Percentiles rank a stretch among this genome's conserved stretches.
These are phyloP conservation scores for Kodamaea neixiangensis DNA, from an alignment of 805 yeast species.

Conservation along the genomic window DNA sequence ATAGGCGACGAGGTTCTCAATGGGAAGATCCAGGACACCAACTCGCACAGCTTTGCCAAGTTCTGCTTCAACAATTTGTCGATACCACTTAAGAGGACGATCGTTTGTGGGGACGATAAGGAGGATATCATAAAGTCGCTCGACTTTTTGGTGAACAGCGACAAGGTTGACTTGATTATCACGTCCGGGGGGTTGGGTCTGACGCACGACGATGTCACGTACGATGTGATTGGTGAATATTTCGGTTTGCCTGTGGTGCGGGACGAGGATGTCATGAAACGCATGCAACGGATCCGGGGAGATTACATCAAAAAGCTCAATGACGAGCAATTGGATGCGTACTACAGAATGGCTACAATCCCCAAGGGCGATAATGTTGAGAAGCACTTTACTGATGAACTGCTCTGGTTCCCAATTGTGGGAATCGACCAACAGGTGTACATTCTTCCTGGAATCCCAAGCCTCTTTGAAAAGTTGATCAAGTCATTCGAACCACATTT, in stretches of 20 bases:
- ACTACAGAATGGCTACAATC: constrained; percentile 76
- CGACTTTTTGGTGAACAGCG: constrained; percentile 39
- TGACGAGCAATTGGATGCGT: constrained; percentile 55
- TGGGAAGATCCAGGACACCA: constrained; percentile 81
- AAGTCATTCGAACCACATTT: constrained; percentile 41
- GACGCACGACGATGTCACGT: constrained; percentile 89
- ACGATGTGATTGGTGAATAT: constrained; percentile 69
- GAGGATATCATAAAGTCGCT: constrained; percentile 61
- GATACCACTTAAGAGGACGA: constrained; percentile 62
- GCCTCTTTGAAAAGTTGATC: constrained; percentile 60
- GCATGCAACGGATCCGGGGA: constrained; percentile 56
- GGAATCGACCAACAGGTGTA: constrained; percentile 63
- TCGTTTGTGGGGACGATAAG: constrained; percentile 77
- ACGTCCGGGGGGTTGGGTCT: constrained; percentile 83
- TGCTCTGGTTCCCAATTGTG: constrained; percentile 84
- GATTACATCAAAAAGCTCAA: constrained; percentile 33
- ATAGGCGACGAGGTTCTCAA: constrained; percentile 90
- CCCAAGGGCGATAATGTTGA: constrained; percentile 50
- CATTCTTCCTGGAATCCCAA: constrained; percentile 85
- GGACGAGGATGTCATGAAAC: constrained; percentile 57
- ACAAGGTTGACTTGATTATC: constrained; percentile 64
- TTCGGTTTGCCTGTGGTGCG: constrained; percentile 51
- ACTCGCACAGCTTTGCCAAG: constrained; percentile 70
- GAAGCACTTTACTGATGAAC: constrained; percentile 44
- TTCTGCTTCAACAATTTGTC: constrained; percentile 65